Percentiles rank a stretch among this genome's conserved stretches.
phyloP scores from a whole-genome alignment of 176 grass and related monocot species.

The Oryza punctata region DNA sequence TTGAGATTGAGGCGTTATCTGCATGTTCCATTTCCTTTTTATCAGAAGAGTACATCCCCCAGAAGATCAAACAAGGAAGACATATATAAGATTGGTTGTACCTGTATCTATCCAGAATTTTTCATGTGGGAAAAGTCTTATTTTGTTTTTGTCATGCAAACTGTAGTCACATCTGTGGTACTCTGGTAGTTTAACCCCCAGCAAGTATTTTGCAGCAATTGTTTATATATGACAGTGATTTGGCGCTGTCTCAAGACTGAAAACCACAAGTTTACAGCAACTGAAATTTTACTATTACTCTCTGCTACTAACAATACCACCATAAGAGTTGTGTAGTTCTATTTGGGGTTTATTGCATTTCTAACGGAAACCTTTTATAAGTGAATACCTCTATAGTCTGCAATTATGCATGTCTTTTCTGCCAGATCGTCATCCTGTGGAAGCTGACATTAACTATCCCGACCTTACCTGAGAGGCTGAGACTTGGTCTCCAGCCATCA shows the following conservation, averaged over 20 bases:
- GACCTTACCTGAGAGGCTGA: conserved; percentile 17
- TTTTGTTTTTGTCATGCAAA: conserved; percentile 1
- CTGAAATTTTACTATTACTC: not conserved
- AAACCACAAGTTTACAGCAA: not conserved
- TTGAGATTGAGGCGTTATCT: conserved; percentile 94
- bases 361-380: conserved; percentile 1
- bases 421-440: not conserved
- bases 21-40: conserved; percentile 83
- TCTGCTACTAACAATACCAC: not conserved
- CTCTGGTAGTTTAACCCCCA: not conserved
- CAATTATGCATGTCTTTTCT: not conserved
- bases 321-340: not conserved
- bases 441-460: not conserved
- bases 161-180: not conserved
- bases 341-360: not conserved
- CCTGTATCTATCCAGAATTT: conserved; percentile 10
- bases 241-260: not conserved
- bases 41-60: conserved; percentile 75
- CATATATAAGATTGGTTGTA: conserved; percentile 51
- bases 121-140: not conserved
- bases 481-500: not conserved
- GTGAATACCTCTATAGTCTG: not conserved
- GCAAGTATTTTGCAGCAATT: conserved; percentile 9
- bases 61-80: conserved; percentile 73
- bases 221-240: not conserved